Conservation (phyloP, 306 rosid genomes). For the Corylus avellana region DNA sequence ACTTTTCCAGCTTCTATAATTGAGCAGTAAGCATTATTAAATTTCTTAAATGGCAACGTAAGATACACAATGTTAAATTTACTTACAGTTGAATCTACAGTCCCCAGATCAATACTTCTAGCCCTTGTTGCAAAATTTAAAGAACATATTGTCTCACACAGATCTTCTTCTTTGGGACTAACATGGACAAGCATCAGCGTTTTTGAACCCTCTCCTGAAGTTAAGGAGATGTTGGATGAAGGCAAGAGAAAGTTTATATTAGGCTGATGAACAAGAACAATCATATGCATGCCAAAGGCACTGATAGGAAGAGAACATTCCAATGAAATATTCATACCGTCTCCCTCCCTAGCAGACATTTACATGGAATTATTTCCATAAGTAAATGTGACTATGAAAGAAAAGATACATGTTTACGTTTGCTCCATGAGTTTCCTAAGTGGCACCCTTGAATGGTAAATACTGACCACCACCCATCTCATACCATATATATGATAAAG, state of each 20-base stretch:
- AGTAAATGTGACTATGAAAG: background rate
- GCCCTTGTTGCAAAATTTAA: constrained; percentile 42
- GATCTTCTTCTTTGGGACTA: constrained; percentile 45
- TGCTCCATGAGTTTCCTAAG: background rate
- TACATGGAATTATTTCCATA: constrained; percentile 2
- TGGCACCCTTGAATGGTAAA: background rate
- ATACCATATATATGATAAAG: background rate
- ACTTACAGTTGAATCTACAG: constrained; percentile 33
- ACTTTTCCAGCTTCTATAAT: background rate
- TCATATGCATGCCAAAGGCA: background rate
- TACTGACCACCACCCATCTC: constrained; percentile 1
- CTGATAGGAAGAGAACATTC: background rate
- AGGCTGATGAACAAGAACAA: constrained; percentile 1
- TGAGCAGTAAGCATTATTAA: background rate
- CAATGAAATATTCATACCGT: background rate
- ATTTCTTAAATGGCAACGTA: background rate
- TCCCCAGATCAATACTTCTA: constrained; percentile 38
- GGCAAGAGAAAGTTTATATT: constrained; percentile 8
- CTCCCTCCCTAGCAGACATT: background rate
- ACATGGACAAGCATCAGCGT: constrained; percentile 45
- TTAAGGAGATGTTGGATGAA: background rate
- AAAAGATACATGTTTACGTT: background rate
- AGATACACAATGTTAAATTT: background rate
- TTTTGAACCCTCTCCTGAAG: constrained; percentile 46
- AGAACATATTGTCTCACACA: constrained; percentile 43